Conservation (phyloP, 2,329 filamentous ascomycete genomes). For the Cordyceps tenuipes region DNA sequence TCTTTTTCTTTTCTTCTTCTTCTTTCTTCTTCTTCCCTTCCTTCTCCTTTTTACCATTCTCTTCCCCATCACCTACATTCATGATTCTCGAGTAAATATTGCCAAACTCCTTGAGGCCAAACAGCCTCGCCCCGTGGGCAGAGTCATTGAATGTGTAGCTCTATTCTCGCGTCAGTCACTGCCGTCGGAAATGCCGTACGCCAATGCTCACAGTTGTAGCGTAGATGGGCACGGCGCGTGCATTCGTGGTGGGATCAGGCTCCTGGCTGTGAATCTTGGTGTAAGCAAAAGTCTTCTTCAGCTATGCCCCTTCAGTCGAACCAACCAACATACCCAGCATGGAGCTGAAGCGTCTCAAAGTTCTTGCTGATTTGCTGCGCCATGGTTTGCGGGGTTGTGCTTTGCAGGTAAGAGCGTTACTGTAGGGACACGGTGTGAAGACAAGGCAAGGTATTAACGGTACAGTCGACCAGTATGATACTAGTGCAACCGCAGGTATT, state of each 20-base stretch:
- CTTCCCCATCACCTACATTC: slow-evolving; percentile 54
- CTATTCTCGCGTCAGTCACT: slow-evolving; percentile 31
- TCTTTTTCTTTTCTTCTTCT: too few species aligned
- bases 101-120: slow-evolving; percentile 92
- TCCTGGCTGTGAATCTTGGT: slow-evolving; percentile 50
- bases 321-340: slow-evolving; percentile 57
- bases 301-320: not conserved
- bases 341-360: slow-evolving; percentile 81
- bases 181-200: not conserved
- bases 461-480: not conserved
- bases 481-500: not conserved
- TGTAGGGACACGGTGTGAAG: not conserved
- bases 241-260: slow-evolving; percentile 72
- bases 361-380: slow-evolving; percentile 41
- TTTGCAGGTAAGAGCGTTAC: not conserved
- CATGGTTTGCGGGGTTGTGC: not conserved
- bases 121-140: slow-evolving; percentile 87
- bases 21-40: not conserved
- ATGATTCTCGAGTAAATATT: slow-evolving; percentile 97
- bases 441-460: not conserved
- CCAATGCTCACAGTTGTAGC: slow-evolving; percentile 63
- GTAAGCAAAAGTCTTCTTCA: slow-evolving; percentile 9
- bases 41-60: not conserved
- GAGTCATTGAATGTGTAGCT: slow-evolving; percentile 94
- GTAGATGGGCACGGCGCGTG: slow-evolving; percentile 92